A percentile compares a stretch with the other conserved stretches of the same genome.
phyloP scores from a whole-genome alignment of 768 basidiomycete species.

The Serpula lacrymans region DNA sequence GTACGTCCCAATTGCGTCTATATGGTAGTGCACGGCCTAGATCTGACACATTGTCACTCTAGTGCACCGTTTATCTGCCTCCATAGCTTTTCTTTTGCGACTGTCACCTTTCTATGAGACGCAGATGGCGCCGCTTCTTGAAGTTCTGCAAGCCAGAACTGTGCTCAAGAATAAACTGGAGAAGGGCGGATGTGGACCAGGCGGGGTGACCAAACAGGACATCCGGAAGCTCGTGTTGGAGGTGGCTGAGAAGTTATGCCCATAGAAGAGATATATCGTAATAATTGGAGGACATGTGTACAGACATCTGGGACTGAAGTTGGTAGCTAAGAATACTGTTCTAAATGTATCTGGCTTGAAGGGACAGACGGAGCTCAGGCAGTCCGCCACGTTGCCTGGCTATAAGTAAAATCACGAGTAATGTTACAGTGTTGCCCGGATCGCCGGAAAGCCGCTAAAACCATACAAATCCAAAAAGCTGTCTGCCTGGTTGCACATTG shows the following conservation, averaged over 20 bases:
- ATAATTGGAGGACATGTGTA: too few species aligned
- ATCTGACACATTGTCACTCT: slow-evolving; percentile 1
- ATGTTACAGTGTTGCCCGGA: too few species aligned
- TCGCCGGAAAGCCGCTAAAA: slow-evolving; percentile 8
- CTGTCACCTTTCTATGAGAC: slow-evolving; percentile 66
- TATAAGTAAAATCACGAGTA: slow-evolving; percentile 2
- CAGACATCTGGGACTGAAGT: too few species aligned
- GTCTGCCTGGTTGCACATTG: background rate
- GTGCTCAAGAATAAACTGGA: slow-evolving; percentile 57
- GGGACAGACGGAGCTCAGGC: background rate
- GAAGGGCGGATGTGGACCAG: slow-evolving; percentile 47
- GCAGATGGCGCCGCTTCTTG: slow-evolving; percentile 54
- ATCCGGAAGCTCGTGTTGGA: slow-evolving; percentile 64
- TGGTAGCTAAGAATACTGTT: too few species aligned
- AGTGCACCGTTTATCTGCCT: slow-evolving; percentile 84
- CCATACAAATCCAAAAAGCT: background rate
- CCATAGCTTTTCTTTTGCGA: slow-evolving; percentile 72
- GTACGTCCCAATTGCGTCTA: slow-evolving; percentile 40
- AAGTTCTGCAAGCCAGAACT: slow-evolving; percentile 62
- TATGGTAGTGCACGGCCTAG: background rate
- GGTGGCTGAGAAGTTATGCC: slow-evolving; percentile 45
- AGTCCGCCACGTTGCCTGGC: background rate
- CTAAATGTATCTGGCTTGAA: too few species aligned
- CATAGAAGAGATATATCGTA: slow-evolving; percentile 7
- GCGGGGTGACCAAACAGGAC: slow-evolving; percentile 61